Evolutionary conservation across 176 grass and related monocot species (phyloP), one percentile per base, ranked within the genome.

Genomic region (Eleusine indica): DNA sequence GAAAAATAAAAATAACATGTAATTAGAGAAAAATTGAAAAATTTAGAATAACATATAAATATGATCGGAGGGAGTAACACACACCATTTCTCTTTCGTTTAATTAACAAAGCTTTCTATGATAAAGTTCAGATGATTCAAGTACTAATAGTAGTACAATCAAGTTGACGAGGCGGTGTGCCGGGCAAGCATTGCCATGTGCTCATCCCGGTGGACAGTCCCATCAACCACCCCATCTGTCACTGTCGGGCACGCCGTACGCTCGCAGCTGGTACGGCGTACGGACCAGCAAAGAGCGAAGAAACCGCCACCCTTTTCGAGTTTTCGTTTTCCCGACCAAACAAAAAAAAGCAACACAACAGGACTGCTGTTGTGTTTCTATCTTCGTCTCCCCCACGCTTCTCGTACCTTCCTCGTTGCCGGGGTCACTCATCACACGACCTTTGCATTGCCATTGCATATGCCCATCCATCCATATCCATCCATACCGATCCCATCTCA

Each of bases 341-440:
- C 57, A 21, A 57, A n/a, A 18, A 57, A 25, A 25, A 25, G 25
- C 25, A 25, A 25, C 25, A 52, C 10, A 43, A 43, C 42, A 14
- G 48, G 11, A 51, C 13, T 15, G 53, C 18, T 18, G 53, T 19
- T n/a, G 4, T 18, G 53, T 56, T 35, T 35, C 32, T 35, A 2
- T 35, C 32, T 2, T 19, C 17, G 16, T 18, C 4, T 5, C 16
- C 18, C 53, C 18, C 53, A 67, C 65, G 32, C 65, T 17, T 52
- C 25, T 4, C 46, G 71, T 12, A 17, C 71, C 28, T 73, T 73
- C 71, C 71, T 52, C 47, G 25, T 73, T 32, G 44, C 70, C 70
- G 70, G 43, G 2, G 13, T 7, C 17, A 56, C 21, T 38, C 41
- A 28, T 38, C 41, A 28, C 70, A 72, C 70, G 25, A 5, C 44